phyloP scores from a whole-genome alignment of 1,284 basidiomycete species.

The Lentinula novae-zelandiae region DNA sequence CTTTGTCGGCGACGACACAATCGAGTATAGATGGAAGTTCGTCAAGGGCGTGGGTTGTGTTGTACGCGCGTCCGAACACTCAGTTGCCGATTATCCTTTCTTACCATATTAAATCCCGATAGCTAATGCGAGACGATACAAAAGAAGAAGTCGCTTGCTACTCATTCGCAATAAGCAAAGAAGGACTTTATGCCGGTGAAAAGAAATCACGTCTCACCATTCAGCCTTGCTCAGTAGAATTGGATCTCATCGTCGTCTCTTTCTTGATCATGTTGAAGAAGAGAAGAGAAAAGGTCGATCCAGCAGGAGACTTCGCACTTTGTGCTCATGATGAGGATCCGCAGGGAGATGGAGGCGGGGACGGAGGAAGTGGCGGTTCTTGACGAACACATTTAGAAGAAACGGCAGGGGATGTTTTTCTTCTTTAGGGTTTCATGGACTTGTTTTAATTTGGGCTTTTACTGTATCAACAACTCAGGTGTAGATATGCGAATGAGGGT shows the following conservation, averaged over 20 bases:
- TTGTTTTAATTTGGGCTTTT: not conserved
- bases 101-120: not conserved
- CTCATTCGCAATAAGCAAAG: conserved; percentile 25
- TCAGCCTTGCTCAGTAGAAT: conserved; percentile 41
- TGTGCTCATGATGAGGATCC: conserved; percentile 36
- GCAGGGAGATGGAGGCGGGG: conserved; percentile 30
- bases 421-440: not conserved
- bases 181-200: conserved; percentile 45
- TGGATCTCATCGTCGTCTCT: conserved; percentile 48
- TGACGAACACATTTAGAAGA: not conserved
- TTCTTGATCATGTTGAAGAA: conserved; percentile 53
- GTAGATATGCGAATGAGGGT: too few species aligned
- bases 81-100: not conserved
- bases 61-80: conserved; percentile 25
- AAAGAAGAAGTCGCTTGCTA: conserved; percentile 40
- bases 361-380: conserved; percentile 20
- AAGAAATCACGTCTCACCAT: conserved; percentile 41
- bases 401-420: not conserved
- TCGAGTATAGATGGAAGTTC: conserved; percentile 49
- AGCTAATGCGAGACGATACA: conserved; percentile 36
- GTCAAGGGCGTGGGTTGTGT: conserved; percentile 36
- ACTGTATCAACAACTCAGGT: too few species aligned
- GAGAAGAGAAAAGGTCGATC: conserved; percentile 34
- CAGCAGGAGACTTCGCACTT: conserved; percentile 21
- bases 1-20: conserved; percentile 46